These are phyloP conservation scores for Ilyonectria mors-panacis DNA, from an alignment of 2,329 filamentous ascomycete genomes.

Conservation along the genomic window DNA sequence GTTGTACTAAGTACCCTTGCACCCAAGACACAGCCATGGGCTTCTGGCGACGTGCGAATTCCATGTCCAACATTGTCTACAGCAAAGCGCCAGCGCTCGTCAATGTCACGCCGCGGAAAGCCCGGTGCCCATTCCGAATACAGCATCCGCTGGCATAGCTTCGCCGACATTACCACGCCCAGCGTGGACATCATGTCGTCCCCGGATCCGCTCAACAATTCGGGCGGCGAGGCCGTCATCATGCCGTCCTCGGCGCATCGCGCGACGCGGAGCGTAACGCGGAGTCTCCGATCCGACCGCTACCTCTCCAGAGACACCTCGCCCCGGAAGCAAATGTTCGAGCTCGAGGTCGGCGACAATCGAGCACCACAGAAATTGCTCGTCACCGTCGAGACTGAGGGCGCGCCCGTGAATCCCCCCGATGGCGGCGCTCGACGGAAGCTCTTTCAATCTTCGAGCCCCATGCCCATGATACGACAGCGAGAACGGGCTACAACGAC, in stretches of 20 bases:
- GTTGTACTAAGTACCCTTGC: conserved; percentile 37
- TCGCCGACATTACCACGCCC: conserved; percentile 54
- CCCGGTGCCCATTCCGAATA: conserved; percentile 47
- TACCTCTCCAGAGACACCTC: conserved; percentile 59
- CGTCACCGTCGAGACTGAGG: conserved; percentile 70
- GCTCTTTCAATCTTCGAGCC: conserved; percentile 62
- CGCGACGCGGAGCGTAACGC: conserved; percentile 64
- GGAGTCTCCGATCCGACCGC: conserved; percentile 59
- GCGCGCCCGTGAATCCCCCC: conserved; percentile 53
- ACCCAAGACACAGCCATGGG: conserved; percentile 36
- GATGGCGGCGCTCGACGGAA: conserved; percentile 54
- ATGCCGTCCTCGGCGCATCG: conserved; percentile 58
- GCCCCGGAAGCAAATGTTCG: conserved; percentile 70
- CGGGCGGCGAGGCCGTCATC: conserved; percentile 50
- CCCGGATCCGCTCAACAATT: conserved; percentile 65
- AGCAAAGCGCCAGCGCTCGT: conserved; percentile 35
- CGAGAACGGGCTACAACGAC: conserved; percentile 62
- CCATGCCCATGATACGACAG: conserved; percentile 55
- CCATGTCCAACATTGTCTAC: conserved; percentile 39
- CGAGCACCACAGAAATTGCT: conserved; percentile 66
- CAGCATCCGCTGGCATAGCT: conserved; percentile 55
- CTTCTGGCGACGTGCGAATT: conserved; percentile 34
- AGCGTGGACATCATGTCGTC: conserved; percentile 64
- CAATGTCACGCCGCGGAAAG: conserved; percentile 51
- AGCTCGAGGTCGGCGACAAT: conserved; percentile 68